Percentiles rank a stretch among this genome's conserved stretches.
Conservation (phyloP, 2,329 filamentous ascomycete species). For the Canariomyces notabilis region DNA sequence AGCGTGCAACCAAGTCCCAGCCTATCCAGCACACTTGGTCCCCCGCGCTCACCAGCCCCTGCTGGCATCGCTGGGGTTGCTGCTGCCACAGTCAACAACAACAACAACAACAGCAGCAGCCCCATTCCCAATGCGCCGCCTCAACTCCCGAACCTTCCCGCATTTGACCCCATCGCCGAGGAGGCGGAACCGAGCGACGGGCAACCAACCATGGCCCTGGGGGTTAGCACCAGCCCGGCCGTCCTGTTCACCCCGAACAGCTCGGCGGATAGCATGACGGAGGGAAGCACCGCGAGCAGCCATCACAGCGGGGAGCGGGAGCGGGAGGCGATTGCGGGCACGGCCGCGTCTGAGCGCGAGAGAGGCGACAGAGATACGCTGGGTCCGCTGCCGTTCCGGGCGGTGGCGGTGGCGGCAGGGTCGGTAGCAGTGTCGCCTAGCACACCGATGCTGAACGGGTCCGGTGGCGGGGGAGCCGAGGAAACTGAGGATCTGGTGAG, state of each 20-base stretch:
- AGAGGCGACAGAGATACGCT: neutral
- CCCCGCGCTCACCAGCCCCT: neutral
- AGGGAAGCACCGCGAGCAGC: conserved; percentile 26
- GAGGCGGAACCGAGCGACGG: conserved; percentile 13
- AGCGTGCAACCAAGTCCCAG: conserved; percentile 1
- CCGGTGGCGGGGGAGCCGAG: conserved; percentile 11
- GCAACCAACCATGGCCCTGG: neutral
- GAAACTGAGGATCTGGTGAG: conserved; percentile 20
- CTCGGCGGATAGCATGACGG: conserved; percentile 29
- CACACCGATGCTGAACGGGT: neutral
- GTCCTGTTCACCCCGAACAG: conserved; percentile 13
- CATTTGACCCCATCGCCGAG: conserved; percentile 22
- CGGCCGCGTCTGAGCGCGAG: neutral
- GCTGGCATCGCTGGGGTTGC: neutral
- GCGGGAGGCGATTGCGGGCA: neutral
- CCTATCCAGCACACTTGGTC: conserved; percentile 10
- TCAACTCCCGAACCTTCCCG: conserved; percentile 20
- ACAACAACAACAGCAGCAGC: neutral
- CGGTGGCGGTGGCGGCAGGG: neutral
- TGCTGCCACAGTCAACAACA: neutral
- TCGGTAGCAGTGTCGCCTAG: neutral
- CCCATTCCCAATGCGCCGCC: conserved; percentile 13
- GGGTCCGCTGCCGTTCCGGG: too few species aligned
- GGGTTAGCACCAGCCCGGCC: neutral
- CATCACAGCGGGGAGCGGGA: conserved; percentile 17